Evolutionary conservation across 1,284 basidiomycete genomes (phyloP), one percentile per base, ranked within the genome.

Genomic region (Heterobasidion irregulare): DNA sequence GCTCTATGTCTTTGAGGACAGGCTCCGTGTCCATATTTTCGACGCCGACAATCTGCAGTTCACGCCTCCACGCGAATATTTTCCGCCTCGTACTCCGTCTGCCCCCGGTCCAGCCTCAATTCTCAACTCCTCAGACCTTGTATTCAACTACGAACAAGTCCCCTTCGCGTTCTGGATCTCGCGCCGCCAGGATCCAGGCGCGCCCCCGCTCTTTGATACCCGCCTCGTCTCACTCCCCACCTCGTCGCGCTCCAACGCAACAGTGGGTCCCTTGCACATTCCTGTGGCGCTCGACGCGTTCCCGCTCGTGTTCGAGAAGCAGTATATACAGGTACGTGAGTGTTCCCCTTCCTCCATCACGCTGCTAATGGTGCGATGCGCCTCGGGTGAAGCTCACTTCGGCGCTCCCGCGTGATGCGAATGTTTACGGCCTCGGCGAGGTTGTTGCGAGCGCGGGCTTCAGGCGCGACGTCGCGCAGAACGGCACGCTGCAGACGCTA

Each of bases 101-200:
- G 62, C 61, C 6, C 46, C 44, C 43, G 13, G 36, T 13, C 51
- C 46, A 16, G 70, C 72, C 2, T 41, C 38, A 12, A 72, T 69
- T 60, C 68, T 64, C 49, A 60, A 67, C 7, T 70, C 62, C 1
- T 81, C 79, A 0, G 84, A 87, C 60, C 71, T 88, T 9, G 66
- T 79, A 2, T 92, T 92, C 73, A 83, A 89, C 63, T 83, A 86
- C 64, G 74, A 82, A 0, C 34, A 76, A 1, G 73, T 74, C 0
- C 85, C 86, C 0, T 92, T 92, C 65, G 80, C 82, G 2, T 92
- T 90, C 68, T 92, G 89, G 87, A 82, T 90, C 59, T 84, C 82
- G 2, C 79, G 87, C 50, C 76, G 81, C 47, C 80, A 79, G 9
- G 73, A 80, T 34, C 82, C 82, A 7, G 68, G 77, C 18, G 75